Evolutionary conservation across 78 protist genomes (phyloP), one percentile per base, ranked within the genome.

Genomic region (Dictyostelium intermedium): DNA sequence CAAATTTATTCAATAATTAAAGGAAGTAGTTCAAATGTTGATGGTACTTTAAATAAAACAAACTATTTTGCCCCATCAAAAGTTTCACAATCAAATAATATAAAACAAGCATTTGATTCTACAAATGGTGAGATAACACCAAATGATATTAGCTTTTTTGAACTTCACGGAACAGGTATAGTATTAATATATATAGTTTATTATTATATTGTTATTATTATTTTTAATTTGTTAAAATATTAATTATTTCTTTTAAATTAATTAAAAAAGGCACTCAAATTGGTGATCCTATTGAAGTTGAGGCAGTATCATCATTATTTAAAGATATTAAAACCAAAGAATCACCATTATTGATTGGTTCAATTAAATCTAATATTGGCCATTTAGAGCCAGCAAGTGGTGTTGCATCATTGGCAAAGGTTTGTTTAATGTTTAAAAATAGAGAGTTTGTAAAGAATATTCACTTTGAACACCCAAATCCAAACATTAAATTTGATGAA

Each of bases 111-210:
- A 47, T 30, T 95, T 5, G 43, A 34, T 4, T 7, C 23, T 0
- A 69, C 84, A 2, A 34, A 66, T 16, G 45, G 74, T n/a, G 3
- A 41, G 18, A 3, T 78, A 0, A 14, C 70, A 77, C 69, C 1
- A 11, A 0, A n/a, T n/a, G 83, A 74, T 50, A 87, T 95, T 4
- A 66, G 11, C 6, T 97, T 78, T 16, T 50, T 97, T 66, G 98
- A 97, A 69, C 78, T 97, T 20, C 98, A 97, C 37, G 98, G 98
- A 9, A 97, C 98, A 0, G 98, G 98, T n/a, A 98, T n/a, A n/a
- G n/a, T n/a, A n/a, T n/a, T n/a, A n/a, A n/a, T n/a, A n/a, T n/a
- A n/a, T n/a, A n/a, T n/a, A n/a, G n/a, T n/a, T n/a, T n/a, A n/a
- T n/a, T n/a, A n/a, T n/a, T n/a, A n/a, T n/a, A n/a, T n/a, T n/a